Evolutionary conservation across 129 eudicot genomes (phyloP).

Genomic region (Sambucus nigra): DNA sequence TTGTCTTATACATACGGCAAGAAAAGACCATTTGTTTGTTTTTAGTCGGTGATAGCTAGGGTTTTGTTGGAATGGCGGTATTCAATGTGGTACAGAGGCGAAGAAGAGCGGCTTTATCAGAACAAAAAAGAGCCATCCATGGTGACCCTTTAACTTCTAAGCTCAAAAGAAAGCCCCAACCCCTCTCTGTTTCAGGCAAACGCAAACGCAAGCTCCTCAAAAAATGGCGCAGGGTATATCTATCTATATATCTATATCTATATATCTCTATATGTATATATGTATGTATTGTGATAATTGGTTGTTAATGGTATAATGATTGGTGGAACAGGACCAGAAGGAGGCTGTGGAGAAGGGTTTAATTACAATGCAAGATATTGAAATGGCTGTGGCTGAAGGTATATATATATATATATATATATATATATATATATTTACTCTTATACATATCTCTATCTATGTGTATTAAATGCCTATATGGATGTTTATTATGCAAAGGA

Average conservation of each 20-base stretch:
- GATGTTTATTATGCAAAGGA: background rate
- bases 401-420: background rate
- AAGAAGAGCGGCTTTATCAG: slow-evolving; percentile 61
- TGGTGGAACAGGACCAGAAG: slow-evolving; percentile 64
- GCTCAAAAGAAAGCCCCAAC: slow-evolving; percentile 51
- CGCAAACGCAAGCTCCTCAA: slow-evolving; percentile 83
- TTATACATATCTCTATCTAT: background rate
- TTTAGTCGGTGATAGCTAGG: background rate
- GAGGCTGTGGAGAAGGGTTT: slow-evolving; percentile 80
- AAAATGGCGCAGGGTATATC: slow-evolving; percentile 78
- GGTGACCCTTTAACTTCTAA: slow-evolving; percentile 62
- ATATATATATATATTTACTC: too few relatives aligned
- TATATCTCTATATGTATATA: background rate
- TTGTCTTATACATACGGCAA: too few relatives aligned
- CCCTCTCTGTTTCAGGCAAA: slow-evolving; percentile 67
- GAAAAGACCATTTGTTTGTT: too few relatives aligned
- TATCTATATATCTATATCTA: background rate
- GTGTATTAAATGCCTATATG: background rate
- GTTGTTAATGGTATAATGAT: background rate
- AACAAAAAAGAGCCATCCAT: slow-evolving; percentile 45
- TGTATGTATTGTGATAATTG: background rate
- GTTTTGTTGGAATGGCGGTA: slow-evolving; percentile 43
- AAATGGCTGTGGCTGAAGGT: slow-evolving; percentile 91
- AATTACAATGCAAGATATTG: slow-evolving; percentile 76
- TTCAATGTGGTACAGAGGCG: slow-evolving; percentile 84